A percentile compares a stretch with the other conserved stretches of the same genome.
These are phyloP conservation scores for Chlorociboria aeruginascens DNA, from an alignment of 495 filamentous ascomycete species.

Conservation along the genomic window DNA sequence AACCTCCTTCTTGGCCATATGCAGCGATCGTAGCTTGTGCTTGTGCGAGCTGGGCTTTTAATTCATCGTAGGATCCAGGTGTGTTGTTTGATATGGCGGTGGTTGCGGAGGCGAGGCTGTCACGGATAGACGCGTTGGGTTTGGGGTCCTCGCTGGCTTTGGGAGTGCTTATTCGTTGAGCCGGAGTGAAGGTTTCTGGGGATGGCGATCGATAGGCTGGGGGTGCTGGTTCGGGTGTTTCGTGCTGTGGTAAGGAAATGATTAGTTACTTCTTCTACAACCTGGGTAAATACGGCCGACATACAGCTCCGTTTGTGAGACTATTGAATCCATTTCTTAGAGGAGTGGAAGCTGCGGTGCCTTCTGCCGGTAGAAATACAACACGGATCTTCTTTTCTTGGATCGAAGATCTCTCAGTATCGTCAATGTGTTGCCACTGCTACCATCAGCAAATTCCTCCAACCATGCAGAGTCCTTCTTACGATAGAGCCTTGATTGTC, in stretches of 20 bases:
- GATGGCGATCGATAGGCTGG: conserved; percentile 45
- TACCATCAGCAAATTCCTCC: conserved; percentile 5
- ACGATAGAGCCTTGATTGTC: conserved; percentile 70
- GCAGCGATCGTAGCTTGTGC: conserved; percentile 62
- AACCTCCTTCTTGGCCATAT: conserved; percentile 58
- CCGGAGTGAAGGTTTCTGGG: conserved; percentile 27
- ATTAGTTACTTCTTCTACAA: neutral
- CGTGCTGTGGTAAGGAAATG: conserved; percentile 2
- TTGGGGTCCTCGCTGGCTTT: conserved; percentile 10
- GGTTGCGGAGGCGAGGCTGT: neutral
- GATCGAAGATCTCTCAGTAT: conserved; percentile 61
- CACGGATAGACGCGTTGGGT: neutral
- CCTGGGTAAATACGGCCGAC: neutral
- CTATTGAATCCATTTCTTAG: conserved; percentile 29
- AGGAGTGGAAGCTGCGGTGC: conserved; percentile 24
- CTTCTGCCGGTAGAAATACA: conserved; percentile 55
- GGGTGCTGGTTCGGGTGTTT: conserved; percentile 32
- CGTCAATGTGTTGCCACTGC: conserved; percentile 70
- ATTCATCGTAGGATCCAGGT: conserved; percentile 33
- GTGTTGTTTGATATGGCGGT: conserved; percentile 2
- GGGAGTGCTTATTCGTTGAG: conserved; percentile 8
- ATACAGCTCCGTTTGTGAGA: conserved; percentile 7
- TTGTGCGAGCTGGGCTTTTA: conserved; percentile 60
- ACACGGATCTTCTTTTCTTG: conserved; percentile 97
- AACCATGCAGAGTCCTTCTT: conserved; percentile 26